These are phyloP conservation scores for Blumeria hordei DNA, from an alignment of 2,329 filamentous ascomycete genomes.

Conservation along the genomic window DNA sequence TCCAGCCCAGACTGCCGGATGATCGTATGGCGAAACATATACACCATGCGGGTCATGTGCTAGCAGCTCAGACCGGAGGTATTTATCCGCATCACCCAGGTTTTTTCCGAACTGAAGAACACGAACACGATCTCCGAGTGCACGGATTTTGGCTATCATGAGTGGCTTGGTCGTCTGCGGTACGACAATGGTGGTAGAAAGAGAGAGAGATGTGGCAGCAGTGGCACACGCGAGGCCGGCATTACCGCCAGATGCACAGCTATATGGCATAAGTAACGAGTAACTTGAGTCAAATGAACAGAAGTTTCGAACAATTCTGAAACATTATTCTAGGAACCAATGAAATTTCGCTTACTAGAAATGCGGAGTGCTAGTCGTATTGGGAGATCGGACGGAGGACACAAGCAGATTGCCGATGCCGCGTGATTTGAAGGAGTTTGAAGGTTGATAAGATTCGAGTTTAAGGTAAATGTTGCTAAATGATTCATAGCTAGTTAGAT, in stretches of 20 bases:
- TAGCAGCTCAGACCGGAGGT: conserved; percentile 35
- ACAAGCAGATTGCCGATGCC: conserved; percentile 48
- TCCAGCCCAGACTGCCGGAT: conserved; percentile 42
- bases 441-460: conserved; percentile 65
- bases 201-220: conserved; percentile 37
- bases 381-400: background rate
- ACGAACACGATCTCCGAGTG: conserved; percentile 31
- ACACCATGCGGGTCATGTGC: conserved; percentile 23
- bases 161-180: conserved; percentile 37
- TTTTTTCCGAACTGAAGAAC: conserved; percentile 44
- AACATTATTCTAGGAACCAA: background rate
- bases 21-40: conserved; percentile 48
- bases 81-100: conserved; percentile 45
- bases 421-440: conserved; percentile 66
- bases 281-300: background rate
- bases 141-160: conserved; percentile 47
- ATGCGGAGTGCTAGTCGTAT: conserved; percentile 22
- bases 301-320: background rate
- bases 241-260: conserved; percentile 55
- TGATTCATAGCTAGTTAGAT: background rate
- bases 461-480: conserved; percentile 48
- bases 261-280: background rate
- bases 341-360: conserved; percentile 20
- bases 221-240: conserved; percentile 63
- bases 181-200: conserved; percentile 52